phyloP scores from a whole-genome alignment of 1,139 yeast genomes.

The Yamadazyma dushanensis region DNA sequence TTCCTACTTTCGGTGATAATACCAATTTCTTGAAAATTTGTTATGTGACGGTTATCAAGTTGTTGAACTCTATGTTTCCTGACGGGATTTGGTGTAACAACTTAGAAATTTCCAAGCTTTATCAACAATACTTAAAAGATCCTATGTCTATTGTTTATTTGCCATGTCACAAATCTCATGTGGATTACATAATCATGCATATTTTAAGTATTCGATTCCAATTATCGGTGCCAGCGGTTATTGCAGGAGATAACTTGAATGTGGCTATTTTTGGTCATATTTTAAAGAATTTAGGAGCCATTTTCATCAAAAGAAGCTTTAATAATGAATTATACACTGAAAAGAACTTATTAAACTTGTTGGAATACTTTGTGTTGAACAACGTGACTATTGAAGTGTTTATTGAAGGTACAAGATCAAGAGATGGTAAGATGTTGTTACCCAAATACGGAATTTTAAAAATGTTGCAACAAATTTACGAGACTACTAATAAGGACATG shows the following conservation, averaged over 20 bases:
- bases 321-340: constrained; percentile 58
- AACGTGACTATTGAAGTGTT: constrained; percentile 63
- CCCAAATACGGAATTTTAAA: constrained; percentile 68
- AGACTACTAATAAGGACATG: constrained; percentile 40
- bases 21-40: constrained; percentile 33
- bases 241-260: constrained; percentile 70
- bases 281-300: constrained; percentile 46
- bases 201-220: constrained; percentile 57
- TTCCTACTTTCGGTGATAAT: constrained; percentile 29
- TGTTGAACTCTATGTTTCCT: constrained; percentile 42
- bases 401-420: constrained; percentile 66
- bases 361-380: constrained; percentile 51
- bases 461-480: constrained; percentile 46
- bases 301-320: constrained; percentile 47
- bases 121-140: constrained; percentile 32
- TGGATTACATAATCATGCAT: constrained; percentile 65
- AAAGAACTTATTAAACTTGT: constrained; percentile 52
- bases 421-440: constrained; percentile 63
- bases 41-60: constrained; percentile 38
- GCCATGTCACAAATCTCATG: constrained; percentile 64
- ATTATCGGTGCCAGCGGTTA: constrained; percentile 57
- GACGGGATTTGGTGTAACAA: constrained; percentile 44
- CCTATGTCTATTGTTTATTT: constrained; percentile 47
- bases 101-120: constrained; percentile 32
- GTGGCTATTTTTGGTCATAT: constrained; percentile 58